Evolutionary conservation across 2,329 filamentous ascomycete species (phyloP), one percentile per base, ranked within the genome.

Genomic region (Truncatella angustata): DNA sequence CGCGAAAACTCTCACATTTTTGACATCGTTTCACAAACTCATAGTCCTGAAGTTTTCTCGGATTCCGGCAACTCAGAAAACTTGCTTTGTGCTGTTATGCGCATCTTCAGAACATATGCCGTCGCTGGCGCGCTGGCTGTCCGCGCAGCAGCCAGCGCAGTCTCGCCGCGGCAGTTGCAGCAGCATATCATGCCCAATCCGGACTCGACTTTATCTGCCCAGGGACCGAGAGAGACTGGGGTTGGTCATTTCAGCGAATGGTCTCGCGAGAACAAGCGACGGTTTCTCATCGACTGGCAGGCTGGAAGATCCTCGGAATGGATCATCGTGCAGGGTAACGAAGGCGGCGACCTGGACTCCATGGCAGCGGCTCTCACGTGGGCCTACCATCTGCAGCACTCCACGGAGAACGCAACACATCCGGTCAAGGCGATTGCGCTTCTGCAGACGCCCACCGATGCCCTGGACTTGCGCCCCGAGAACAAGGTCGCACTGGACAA

Each of bases 161-260:
- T 16, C 23, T 16, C 35, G 16, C 47, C 34, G 11, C 34, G n/a
- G 9, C 47, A 49, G 47, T 26, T 12, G 6, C 47, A 49, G 35
- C 50, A 52, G 44, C 44, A 52, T 20, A 37, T 49, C 50, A 42
- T 52, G 26, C 6, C 35, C 21, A 32, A 28, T 5, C 50, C 50
- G 16, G 50, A 52, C 30, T 26, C 45, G 21, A 52, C 50, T 4
- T n/a, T 39, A 23, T 23, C 36, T 12, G 44, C 50, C 3, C 5
- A 26, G n/a, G 18, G 34, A 24, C 32, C 53, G 4, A 46, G 24
- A n/a, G 50, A 57, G 42, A 63, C 56, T 6, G 74, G 74, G 14
- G 73, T 75, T 11, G 74, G 74, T 28, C 73, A 77, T 62, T 76
- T 77, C 61, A 74, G 71, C 60, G 72, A 77, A 58, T 77, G 74